Evolutionary conservation across 306 rosid genomes (phyloP), one percentile per base, ranked within the genome.

Genomic region (Cicer yamashitae): DNA sequence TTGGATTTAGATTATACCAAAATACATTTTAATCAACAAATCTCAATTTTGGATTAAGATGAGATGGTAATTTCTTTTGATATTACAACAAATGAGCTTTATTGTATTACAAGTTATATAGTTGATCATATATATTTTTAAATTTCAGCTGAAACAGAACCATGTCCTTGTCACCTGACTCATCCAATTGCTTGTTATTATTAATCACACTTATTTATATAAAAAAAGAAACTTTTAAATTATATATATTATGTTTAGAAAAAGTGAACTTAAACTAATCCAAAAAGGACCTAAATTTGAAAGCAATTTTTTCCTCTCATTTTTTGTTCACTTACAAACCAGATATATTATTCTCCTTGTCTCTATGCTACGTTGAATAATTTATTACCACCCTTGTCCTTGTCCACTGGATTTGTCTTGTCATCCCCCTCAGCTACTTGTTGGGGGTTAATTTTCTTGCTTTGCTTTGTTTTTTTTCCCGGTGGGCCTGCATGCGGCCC

Each of bases 251-350:
- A 22, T 41, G 46, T 17, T 7, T 6, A 8, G 65, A 70, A 63
- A 78, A 83, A 75, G 79, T 65, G 78, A 79, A 63, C 67, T 75
- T 50, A 65, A 83, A 79, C 51, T 65, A 66, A 71, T 57, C 51
- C 41, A 34, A 67, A 57, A 34, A 17, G 40, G 20, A 44, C 38
- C 15, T 43, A 40, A 43, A 30, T 25, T 13, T 54, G 3, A 48
- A 70, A 51, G 39, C 47, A 47, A 47, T 6, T 22, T 22, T 18
- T 20, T 54, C 13, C 7, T 8, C 13, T 6, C 57, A 4, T 7
- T 20, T 71, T 25, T 9, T 43, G 5, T 77, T 48, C 18, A 30
- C 34, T 71, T 3, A 17, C 54, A 67, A 61, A 30, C 25, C 30
- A 12, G 38, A 51, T 17, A 37, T 65, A 22, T 44, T 73, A 60